Evolutionary conservation across 2,329 filamentous ascomycete genomes (phyloP), one percentile per base, ranked within the genome.

Genomic region (Colletotrichum sp.): DNA sequence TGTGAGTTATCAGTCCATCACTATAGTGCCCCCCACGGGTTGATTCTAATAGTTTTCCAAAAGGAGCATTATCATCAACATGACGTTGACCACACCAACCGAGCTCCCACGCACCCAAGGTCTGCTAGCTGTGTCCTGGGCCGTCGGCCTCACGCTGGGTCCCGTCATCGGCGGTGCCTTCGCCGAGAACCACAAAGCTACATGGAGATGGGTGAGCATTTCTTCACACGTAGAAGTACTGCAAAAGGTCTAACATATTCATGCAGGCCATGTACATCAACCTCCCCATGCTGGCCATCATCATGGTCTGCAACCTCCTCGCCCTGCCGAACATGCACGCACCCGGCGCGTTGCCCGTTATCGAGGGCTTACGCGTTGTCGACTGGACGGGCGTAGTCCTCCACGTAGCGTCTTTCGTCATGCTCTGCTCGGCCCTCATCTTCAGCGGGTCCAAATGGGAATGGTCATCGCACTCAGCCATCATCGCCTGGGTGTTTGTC

Each of bases 261-360:
- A 8, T 3, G 4, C 4, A 75, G 72, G 85, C 84, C 0, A 89
- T 90, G 78, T 92, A 91, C 79, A 87, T 91, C 80, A 91, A 91
- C 76, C 81, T 90, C 10, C 80, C 81, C 9, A 78, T 84, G 44
- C 80, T 90, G 55, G 86, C 84, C 6, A 84, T 82, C 5, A 79
- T 85, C 9, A 83, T 84, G 34, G 80, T 85, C 5, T 86, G 89
- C 1, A 83, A 87, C 30, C 85, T 87, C 28, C 28, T 91, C 32
- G 87, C 88, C 76, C 78, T 86, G 8, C 83, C 91, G 0, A 85
- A 82, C 8, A 80, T 82, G 64, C 78, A 76, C 8, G 67, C 82
- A 21, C 78, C 80, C 2, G 78, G 78, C 4, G 64, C 65, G 3
- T 77, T 79, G 7, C 69, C 81, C 3, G 15, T 78, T 3, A 36